These are phyloP conservation scores for Tillandsia fasciculata DNA, from an alignment of 176 grass and related monocot species.

Conservation along the genomic window DNA sequence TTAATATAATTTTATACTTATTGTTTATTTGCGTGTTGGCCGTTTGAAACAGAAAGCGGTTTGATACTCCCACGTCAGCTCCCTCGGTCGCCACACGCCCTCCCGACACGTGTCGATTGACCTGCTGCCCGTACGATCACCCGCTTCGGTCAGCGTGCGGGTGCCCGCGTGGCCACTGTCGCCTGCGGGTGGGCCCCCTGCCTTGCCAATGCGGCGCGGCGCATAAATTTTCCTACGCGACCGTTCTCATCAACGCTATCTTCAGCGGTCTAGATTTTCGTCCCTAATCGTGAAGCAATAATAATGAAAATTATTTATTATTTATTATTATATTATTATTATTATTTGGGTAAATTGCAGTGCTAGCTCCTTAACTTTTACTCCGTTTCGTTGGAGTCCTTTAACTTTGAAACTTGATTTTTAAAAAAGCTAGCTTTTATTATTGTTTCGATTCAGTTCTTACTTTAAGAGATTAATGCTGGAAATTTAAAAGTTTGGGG, in stretches of 20 bases:
- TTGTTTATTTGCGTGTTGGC: no score
- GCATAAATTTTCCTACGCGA: not conserved
- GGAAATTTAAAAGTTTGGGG: no score
- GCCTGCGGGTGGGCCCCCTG: not conserved
- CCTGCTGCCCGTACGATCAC: not conserved
- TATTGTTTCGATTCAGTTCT: no score
- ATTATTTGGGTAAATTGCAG: no score
- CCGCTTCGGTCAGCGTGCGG: not conserved
- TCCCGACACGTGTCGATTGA: not conserved
- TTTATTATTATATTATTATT: no score
- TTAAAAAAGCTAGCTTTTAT: no score
- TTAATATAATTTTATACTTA: no score
- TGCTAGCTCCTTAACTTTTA: no score
- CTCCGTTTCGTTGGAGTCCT: no score
- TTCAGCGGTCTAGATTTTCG: not conserved
- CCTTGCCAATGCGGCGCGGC: not conserved
- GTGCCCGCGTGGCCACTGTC: not conserved
- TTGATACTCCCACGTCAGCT: not conserved
- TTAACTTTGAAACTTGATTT: no score
- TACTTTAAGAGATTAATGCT: no score
- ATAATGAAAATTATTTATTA: no score
- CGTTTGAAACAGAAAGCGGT: not conserved
- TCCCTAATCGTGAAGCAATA: not conserved
- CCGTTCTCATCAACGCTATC: not conserved
- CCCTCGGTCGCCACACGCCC: not conserved